Evolutionary conservation across 305 asterid species (phyloP).

Genomic region (Solanum hybrid): DNA sequence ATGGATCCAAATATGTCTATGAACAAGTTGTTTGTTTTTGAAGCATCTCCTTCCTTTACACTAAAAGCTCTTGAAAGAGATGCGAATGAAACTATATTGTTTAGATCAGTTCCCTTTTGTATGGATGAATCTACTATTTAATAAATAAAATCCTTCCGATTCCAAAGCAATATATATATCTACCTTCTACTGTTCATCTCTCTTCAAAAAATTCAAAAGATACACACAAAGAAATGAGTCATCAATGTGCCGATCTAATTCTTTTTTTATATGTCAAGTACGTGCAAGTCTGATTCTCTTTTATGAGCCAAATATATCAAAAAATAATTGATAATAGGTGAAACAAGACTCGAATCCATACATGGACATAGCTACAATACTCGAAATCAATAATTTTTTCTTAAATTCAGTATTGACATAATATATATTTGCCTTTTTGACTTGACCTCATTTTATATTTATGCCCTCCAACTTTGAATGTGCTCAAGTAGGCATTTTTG

Average conservation of each 20-base stretch:
- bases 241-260: neutral
- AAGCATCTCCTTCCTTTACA: too few species aligned
- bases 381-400: neutral
- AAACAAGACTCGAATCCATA: neutral
- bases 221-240: neutral
- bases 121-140: too few species aligned
- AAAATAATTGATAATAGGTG: neutral
- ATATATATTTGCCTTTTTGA: neutral
- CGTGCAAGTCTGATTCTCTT: neutral
- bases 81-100: too few species aligned
- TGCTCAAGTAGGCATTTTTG: too few species aligned
- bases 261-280: neutral
- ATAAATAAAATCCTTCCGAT: too few species aligned
- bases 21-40: too few species aligned
- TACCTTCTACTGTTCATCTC: neutral
- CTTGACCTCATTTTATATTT: neutral
- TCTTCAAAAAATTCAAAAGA: neutral
- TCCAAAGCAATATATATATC: too few species aligned
- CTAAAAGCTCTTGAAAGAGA: too few species aligned
- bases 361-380: neutral
- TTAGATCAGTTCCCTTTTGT: too few species aligned
- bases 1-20: too few species aligned
- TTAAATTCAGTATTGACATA: neutral
- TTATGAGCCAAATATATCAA: too few species aligned
- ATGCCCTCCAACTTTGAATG: neutral